Base-by-base conservation (phyloP, 2,329 filamentous ascomycete species). In the Lachnellula hyalina region DNA sequence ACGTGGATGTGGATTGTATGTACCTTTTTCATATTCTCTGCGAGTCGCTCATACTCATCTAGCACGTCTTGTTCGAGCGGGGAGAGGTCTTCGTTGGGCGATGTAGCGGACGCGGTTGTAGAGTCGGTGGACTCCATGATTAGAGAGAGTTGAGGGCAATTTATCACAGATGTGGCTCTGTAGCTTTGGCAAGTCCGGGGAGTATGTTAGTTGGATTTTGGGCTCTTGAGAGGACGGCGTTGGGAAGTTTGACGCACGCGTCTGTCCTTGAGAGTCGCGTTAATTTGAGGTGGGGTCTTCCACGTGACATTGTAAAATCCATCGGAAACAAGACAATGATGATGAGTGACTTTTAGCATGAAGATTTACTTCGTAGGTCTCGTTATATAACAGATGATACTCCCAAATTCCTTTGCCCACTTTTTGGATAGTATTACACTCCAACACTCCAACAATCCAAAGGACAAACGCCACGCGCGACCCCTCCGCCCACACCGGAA, bases 21-120 rank as follows among this genome's bases (percentile, higher is more conserved):
- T 73, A 93, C 94, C 75, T 87, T 87, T 67, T 95, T 96, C 80
- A 99, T 86, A 69, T 97, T 99, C 64, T 87, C 86, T 0, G 93
- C 83, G 34, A 99, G 75, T 14, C 87, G 81, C 63, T 93, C 85
- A 68, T 99, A 99, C 72, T 99, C 94, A 59, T 97, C 91, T 1
- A 99, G 78, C 1, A 99, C 87, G 69, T 97, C 90, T 71, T 96
- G 92, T 75, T 99, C 92, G 7, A 96, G 81, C 4, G 90, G 87
- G 0, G 86, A 81, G 58, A 96, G 77, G 65, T 86, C 83, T 21
- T 69, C 67, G 36, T 54, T 54, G 47, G 79, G 77, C 2, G 54
- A 42, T 47, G 53, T 47, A 32, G 55, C 47, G 25, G 53, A 47
- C 1, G 52, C 25, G 17, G 57, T 51, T 46, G 54, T 58, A 17